These are phyloP conservation scores for Neoascochyta sp. DNA, from an alignment of 2,329 filamentous ascomycete species.

Conservation along the genomic window DNA sequence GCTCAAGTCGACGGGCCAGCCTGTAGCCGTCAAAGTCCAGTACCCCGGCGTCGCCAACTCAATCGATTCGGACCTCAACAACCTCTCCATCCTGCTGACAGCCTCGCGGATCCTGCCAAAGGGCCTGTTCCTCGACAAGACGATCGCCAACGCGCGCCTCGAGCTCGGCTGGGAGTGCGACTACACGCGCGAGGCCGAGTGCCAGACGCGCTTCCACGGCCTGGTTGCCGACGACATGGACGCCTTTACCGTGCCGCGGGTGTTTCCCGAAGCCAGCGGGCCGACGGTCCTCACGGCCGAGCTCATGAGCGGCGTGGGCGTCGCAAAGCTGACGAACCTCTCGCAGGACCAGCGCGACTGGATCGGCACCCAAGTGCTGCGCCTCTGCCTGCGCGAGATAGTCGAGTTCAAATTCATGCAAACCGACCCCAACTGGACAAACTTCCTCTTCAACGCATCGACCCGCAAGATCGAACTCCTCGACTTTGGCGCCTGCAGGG, in stretches of 20 bases:
- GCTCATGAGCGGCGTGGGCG: slow-evolving; percentile 78
- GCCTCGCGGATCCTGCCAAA: slow-evolving; percentile 86
- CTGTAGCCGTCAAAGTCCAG: slow-evolving; percentile 93
- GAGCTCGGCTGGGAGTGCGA: slow-evolving; percentile 98
- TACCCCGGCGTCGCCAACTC: slow-evolving; percentile 95
- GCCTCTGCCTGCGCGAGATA: slow-evolving; percentile 88
- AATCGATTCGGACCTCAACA: slow-evolving; percentile 94
- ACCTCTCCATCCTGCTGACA: slow-evolving; percentile 83
- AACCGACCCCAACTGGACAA: slow-evolving; percentile 99
- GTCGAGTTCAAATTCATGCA: slow-evolving; percentile 98
- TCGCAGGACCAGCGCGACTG: slow-evolving; percentile 84
- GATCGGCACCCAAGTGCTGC: slow-evolving; percentile 91
- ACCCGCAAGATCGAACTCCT: slow-evolving; percentile 78
- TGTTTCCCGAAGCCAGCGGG: slow-evolving; percentile 76
- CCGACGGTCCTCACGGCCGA: slow-evolving; percentile 90
- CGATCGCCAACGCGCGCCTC: slow-evolving; percentile 87
- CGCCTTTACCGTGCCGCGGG: slow-evolving; percentile 74
- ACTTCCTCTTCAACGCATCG: slow-evolving; percentile 82
- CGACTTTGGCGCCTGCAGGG: slow-evolving; percentile 90
- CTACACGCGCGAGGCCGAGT: slow-evolving; percentile 83
- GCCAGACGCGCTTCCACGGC: slow-evolving; percentile 69
- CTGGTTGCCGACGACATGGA: slow-evolving; percentile 72
- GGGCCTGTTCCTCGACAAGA: slow-evolving; percentile 92
- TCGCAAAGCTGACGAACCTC: slow-evolving; percentile 74
- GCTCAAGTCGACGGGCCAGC: slow-evolving; percentile 67